Conservation (phyloP, 768 basidiomycete genomes). For the Tricholoma furcatifolium region DNA sequence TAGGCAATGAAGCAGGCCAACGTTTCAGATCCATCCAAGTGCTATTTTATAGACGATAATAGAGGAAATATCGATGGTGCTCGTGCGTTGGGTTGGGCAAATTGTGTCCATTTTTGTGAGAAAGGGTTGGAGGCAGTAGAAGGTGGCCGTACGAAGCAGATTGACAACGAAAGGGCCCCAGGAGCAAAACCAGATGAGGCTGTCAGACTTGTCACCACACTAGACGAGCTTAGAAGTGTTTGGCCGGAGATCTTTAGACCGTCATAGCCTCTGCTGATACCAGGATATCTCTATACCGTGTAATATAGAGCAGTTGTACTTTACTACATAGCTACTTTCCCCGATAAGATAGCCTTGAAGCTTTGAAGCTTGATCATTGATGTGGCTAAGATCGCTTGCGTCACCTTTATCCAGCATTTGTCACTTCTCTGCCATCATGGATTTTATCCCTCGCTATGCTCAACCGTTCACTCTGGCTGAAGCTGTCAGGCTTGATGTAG, state of each 20-base stretch:
- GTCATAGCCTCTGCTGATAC: conserved; percentile 8
- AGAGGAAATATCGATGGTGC: conserved; percentile 69
- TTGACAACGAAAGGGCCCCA: conserved; percentile 35
- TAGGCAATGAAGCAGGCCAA: conserved; percentile 68
- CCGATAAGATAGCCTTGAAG: background rate
- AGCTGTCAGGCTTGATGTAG: conserved; percentile 62
- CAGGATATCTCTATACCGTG: conserved; percentile 5
- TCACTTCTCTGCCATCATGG: conserved; percentile 38
- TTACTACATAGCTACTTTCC: background rate
- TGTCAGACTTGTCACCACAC: conserved; percentile 49
- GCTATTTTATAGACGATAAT: conserved; percentile 81
- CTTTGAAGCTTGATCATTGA: too few relatives aligned
- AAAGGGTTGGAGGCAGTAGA: conserved; percentile 60
- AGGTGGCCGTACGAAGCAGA: conserved; percentile 55
- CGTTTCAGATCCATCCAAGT: conserved; percentile 64
- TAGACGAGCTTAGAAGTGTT: conserved; percentile 66
- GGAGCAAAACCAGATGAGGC: conserved; percentile 37
- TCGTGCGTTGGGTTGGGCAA: conserved; percentile 63
- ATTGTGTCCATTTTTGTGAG: conserved; percentile 78
- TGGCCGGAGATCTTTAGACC: conserved; percentile 76
- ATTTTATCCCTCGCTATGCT: conserved; percentile 61
- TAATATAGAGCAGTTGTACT: conserved; percentile 4
- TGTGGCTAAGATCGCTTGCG: background rate
- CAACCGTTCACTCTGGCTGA: conserved; percentile 77
- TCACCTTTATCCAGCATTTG: background rate